Evolutionary conservation across 2,329 filamentous ascomycete species (phyloP), one percentile per base, ranked within the genome.

Genomic region (Pseudodiploospora longispora): DNA sequence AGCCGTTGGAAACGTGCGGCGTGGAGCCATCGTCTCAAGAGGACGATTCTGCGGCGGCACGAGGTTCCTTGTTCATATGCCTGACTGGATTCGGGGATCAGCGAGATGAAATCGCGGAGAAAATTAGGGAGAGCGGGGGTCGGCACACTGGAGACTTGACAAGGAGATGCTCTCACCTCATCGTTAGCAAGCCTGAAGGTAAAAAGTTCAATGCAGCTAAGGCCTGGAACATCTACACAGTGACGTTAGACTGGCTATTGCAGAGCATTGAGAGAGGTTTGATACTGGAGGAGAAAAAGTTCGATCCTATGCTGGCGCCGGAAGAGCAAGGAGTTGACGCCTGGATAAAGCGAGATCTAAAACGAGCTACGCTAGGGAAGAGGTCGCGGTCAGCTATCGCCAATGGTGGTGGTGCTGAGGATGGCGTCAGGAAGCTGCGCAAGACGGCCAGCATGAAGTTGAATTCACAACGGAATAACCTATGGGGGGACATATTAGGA

Each of bases 201-300:
- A 86, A 88, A 48, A 98, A 98, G 63, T 98, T 95, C 61, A 78
- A 80, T 44, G 88, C 88, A 44, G 93, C 91, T n/a, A 81, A 78
- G 52, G 75, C 75, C 54, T 98, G 93, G 90, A 74, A 76, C 38
- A 78, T 95, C 52, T 80, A 80, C 42, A 79, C 89, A 27, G 88
- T 98, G 27, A 82, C 85, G 1, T 63, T 86, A 31, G 83, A 89
- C 58, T 98, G 93, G 93, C 76, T 97, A 33, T 70, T 82, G 41
- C 86, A 96, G 57, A 91, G 86, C 56, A 64, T 93, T 47, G 77
- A 85, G 51, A 78, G 93, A 50, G 88, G 89, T 45, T 93, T 98
- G 88, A 85, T 90, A 19, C 69, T 98, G 19, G 87, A 96, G 44
- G 93, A 97, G 61, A 66, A 71, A n/a, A 80, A 79, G 47, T 98